Evolutionary conservation across 805 yeast species (phyloP), one percentile per base, ranked within the genome.

Genomic region (Wickerhamomyces bovis): DNA sequence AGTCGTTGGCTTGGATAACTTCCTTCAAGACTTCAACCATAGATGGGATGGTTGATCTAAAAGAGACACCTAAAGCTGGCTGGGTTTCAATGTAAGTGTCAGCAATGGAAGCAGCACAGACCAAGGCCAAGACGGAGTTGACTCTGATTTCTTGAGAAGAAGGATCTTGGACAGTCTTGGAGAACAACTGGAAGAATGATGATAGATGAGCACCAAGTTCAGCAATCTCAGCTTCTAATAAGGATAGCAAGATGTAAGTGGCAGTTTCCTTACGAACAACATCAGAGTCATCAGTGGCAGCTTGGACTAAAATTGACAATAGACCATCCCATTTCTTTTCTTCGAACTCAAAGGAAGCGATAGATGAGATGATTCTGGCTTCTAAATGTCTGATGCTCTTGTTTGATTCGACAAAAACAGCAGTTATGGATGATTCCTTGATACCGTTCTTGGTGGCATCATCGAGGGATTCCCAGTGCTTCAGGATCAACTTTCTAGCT

Each of bases 301-400:
- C 85, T 47, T 73, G 69, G 47, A 85, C 81, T 60, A 94, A 73
- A 44, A 78, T 71, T 30, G 87, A 85, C 51, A 92, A 75, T 54
- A 94, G 75, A 38, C 80, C 82, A 6, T 83, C 77, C 98, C 98
- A 94, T 54, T 76, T 65, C 51, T 73, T 66, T 35, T 76, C 75
- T 45, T 80, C 81, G 52, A 89, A 71, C 64, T 92, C 98, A 45
- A 73, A 66, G 55, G 81, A 80, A 36, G 88, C 95, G 62, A 94
- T 87, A 40, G 89, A 83, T 25, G 97, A 82, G 57, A 94, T 81
- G 48, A 90, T 87, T 66, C 97, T 81, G 21, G 98, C 90, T 46
- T 85, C 76, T 19, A 95, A 81, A 69, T 94, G 98, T 67, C 97
- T 81, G 51, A 89, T 83, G 47, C 78, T 71, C 49, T 81, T 75